phyloP scores from a whole-genome alignment of 1,139 yeast genomes.

The Saccharomyces hybrid region DNA sequence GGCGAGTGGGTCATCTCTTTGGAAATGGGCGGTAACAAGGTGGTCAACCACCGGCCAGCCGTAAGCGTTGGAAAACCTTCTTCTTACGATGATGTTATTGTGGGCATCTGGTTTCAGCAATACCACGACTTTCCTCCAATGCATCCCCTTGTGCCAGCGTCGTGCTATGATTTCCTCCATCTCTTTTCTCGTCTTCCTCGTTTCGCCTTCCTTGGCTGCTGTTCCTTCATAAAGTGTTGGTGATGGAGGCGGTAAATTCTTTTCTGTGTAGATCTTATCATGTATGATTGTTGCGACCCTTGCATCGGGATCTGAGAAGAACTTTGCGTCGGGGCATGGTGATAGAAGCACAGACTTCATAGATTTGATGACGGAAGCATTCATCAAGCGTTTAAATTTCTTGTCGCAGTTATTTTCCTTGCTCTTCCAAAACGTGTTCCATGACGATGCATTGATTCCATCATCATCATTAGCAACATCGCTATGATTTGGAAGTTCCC shows the following conservation, averaged over 20 bases:
- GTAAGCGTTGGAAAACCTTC: constrained; percentile 87
- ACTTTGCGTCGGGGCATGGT: constrained; percentile 63
- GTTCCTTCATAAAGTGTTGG: constrained; percentile 16
- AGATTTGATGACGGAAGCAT: constrained; percentile 64
- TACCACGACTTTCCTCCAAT: constrained; percentile 89
- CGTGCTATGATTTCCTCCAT: constrained; percentile 77
- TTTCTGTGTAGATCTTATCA: constrained; percentile 60
- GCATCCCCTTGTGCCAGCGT: constrained; percentile 72
- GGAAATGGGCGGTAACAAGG: constrained; percentile 57
- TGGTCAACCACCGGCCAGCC: constrained; percentile 96
- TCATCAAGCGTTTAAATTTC: constrained; percentile 36
- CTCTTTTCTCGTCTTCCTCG: constrained; percentile 42
- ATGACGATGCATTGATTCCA: background rate
- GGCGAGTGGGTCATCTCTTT: background rate
- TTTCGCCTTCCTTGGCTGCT: constrained; percentile 18
- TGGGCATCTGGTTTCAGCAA: constrained; percentile 88
- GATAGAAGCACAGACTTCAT: constrained; percentile 69
- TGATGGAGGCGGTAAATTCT: constrained; percentile 45
- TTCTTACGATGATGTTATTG: constrained; percentile 80
- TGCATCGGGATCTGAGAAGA: constrained; percentile 50
- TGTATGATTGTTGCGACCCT: constrained; percentile 53
- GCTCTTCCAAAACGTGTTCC: background rate
- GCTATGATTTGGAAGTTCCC: background rate
- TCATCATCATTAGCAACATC: background rate
- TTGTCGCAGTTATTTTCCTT: background rate